These are phyloP conservation scores for Acanthamoeba sp. DNA, from an alignment of 208 protist species.

Conservation along the genomic window DNA sequence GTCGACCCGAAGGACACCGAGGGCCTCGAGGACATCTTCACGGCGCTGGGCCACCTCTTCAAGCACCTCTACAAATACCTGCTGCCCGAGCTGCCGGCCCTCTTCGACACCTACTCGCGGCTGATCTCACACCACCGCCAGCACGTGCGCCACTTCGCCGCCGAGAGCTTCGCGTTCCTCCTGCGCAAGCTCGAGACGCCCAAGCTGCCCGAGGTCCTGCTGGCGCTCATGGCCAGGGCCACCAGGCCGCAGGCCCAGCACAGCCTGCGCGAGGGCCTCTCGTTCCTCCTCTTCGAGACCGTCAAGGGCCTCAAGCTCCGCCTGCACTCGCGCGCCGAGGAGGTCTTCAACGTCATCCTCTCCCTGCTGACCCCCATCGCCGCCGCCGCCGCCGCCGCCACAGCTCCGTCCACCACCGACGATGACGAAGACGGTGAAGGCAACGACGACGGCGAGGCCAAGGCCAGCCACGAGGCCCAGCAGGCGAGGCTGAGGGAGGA, in stretches of 20 bases:
- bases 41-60: constrained; percentile 71
- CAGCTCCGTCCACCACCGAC: background rate
- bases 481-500: background rate
- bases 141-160: constrained; percentile 68
- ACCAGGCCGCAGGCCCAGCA: background rate
- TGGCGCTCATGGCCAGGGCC: constrained; percentile 55
- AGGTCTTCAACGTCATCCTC: constrained; percentile 34
- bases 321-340: constrained; percentile 49
- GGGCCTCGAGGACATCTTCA: constrained; percentile 70
- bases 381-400: background rate
- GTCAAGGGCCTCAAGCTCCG: constrained; percentile 66
- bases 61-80: constrained; percentile 75
- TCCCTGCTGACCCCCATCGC: background rate
- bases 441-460: background rate
- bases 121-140: constrained; percentile 46
- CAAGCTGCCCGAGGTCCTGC: constrained; percentile 25
- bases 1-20: constrained; percentile 66
- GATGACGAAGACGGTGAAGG: constrained; percentile 5
- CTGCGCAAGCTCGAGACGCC: constrained; percentile 71
- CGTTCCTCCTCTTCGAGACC: constrained; percentile 71
- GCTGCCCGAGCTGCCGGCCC: constrained; percentile 48
- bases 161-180: constrained; percentile 74
- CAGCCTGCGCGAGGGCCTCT: constrained; percentile 43
- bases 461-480: background rate
- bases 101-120: constrained; percentile 61